Evolutionary conservation across 495 filamentous ascomycete genomes (phyloP).

Genomic region (Cercophora samala): DNA sequence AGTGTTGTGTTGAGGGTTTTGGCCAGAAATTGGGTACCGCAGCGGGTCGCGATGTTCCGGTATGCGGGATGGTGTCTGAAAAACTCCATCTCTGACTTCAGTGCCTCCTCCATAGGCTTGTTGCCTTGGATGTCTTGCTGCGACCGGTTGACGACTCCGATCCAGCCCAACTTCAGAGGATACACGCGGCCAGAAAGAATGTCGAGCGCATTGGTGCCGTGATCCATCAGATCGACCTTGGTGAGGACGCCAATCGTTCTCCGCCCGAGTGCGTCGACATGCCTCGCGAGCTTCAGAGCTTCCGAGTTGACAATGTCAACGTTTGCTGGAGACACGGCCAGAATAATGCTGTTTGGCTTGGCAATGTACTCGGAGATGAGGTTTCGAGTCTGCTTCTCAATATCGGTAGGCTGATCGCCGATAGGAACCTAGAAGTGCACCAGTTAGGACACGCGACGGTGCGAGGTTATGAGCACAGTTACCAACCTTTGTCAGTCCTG

Average conservation of each 20-base stretch:
- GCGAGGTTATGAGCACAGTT: slow-evolving; percentile 1
- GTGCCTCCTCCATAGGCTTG: slow-evolving; percentile 83
- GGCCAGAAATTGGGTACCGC: slow-evolving; percentile 91
- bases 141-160: slow-evolving; percentile 95
- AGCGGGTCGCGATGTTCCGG: slow-evolving; percentile 89
- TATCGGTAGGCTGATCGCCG: slow-evolving; percentile 95
- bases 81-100: slow-evolving; percentile 89
- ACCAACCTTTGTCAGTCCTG: slow-evolving; percentile 87
- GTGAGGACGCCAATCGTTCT: slow-evolving; percentile 97
- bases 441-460: slow-evolving; percentile 15
- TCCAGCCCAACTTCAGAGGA: slow-evolving; percentile 94
- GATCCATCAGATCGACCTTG: slow-evolving; percentile 98
- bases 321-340: slow-evolving; percentile 96
- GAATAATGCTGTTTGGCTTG: slow-evolving; percentile 96
- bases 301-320: slow-evolving; percentile 99
- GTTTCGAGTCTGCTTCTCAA: slow-evolving; percentile 97
- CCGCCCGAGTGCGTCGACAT: slow-evolving; percentile 92
- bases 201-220: slow-evolving; percentile 96
- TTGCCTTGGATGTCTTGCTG: slow-evolving; percentile 98
- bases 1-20: slow-evolving; percentile 93
- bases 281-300: slow-evolving; percentile 90
- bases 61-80: slow-evolving; percentile 97
- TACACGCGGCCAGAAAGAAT: slow-evolving; percentile 96
- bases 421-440: slow-evolving; percentile 71
- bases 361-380: slow-evolving; percentile 98